These are phyloP conservation scores for Arabidopsis arenosa DNA, from an alignment of 345 rosid genomes.

Conservation along the genomic window DNA sequence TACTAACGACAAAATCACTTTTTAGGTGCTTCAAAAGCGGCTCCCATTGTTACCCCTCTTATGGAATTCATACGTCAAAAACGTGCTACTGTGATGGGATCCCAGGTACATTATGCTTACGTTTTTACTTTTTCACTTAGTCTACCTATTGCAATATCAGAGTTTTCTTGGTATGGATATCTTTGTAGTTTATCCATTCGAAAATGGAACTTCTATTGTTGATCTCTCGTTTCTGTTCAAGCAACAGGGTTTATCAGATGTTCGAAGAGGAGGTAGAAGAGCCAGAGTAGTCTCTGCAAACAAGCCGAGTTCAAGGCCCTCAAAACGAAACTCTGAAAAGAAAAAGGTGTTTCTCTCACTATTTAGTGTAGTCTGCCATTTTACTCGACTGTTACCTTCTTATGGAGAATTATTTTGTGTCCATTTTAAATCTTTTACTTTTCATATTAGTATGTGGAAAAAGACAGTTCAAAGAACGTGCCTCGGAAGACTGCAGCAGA, in stretches of 20 bases:
- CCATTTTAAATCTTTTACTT: slow-evolving; percentile 7
- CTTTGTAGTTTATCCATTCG: neutral
- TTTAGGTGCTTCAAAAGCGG: slow-evolving; percentile 56
- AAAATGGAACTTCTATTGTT: neutral
- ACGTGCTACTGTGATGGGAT: slow-evolving; percentile 63
- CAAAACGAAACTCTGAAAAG: slow-evolving; percentile 60
- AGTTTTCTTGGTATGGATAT: neutral
- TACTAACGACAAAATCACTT: neutral
- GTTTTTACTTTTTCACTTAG: neutral
- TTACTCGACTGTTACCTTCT: slow-evolving; percentile 14
- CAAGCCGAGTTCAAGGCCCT: slow-evolving; percentile 51
- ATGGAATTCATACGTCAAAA: slow-evolving; percentile 86
- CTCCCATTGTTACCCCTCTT: slow-evolving; percentile 67
- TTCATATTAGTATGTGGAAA: slow-evolving; percentile 53
- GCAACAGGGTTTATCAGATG: slow-evolving; percentile 51
- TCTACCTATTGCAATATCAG: slow-evolving; percentile 2
- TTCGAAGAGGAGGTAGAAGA: slow-evolving; percentile 58
- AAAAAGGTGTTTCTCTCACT: slow-evolving; percentile 55
- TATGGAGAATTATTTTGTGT: neutral
- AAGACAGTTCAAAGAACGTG: slow-evolving; percentile 47
- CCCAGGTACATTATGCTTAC: slow-evolving; percentile 53
- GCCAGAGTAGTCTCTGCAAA: slow-evolving; percentile 47
- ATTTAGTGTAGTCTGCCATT: slow-evolving; percentile 16
- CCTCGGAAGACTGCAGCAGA: slow-evolving; percentile 48
- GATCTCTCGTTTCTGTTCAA: slow-evolving; percentile 33